phyloP scores from a whole-genome alignment of 1,284 basidiomycete genomes.

The Ustilago trichophora region DNA sequence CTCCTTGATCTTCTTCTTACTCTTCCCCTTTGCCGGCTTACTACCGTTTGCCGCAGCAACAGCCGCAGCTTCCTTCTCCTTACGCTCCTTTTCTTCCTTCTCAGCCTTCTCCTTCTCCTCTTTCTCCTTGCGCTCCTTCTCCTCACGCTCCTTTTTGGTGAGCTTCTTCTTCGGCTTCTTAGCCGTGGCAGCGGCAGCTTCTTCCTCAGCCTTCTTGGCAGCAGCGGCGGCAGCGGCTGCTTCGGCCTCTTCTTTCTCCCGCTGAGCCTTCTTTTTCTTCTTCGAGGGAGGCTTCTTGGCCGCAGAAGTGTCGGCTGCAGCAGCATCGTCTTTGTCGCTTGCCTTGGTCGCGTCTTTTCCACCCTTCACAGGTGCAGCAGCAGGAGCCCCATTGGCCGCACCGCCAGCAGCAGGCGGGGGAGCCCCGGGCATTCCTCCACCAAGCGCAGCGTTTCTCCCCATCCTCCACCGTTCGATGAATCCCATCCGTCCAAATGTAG shows the following conservation, averaged over 20 bases:
- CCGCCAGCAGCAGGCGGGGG: slow-evolving; percentile 4
- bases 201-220: slow-evolving; percentile 43
- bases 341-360: slow-evolving; percentile 36
- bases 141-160: slow-evolving; percentile 51
- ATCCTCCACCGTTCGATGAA: slow-evolving; percentile 59
- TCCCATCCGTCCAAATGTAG: slow-evolving; percentile 54
- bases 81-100: slow-evolving; percentile 42
- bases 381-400: slow-evolving; percentile 16
- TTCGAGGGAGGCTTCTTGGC: slow-evolving; percentile 46
- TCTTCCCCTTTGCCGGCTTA: slow-evolving; percentile 45
- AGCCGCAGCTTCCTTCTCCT: slow-evolving; percentile 47
- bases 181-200: slow-evolving; percentile 31
- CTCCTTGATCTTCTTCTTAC: slow-evolving; percentile 54
- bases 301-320: slow-evolving; percentile 11
- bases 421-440: slow-evolving; percentile 5
- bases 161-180: slow-evolving; percentile 52
- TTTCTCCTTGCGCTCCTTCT: slow-evolving; percentile 39
- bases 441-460: slow-evolving; percentile 44
- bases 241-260: slow-evolving; percentile 48
- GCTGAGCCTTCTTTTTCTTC: slow-evolving; percentile 54
- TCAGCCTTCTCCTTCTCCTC: slow-evolving; percentile 58
- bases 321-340: slow-evolving; percentile 32
- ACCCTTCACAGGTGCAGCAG: slow-evolving; percentile 13
- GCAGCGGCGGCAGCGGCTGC: slow-evolving; percentile 41
- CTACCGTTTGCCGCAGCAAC: slow-evolving; percentile 14